Base-by-base conservation (phyloP, 2,329 filamentous ascomycete genomes). In the Penicillium hesseltinei region DNA sequence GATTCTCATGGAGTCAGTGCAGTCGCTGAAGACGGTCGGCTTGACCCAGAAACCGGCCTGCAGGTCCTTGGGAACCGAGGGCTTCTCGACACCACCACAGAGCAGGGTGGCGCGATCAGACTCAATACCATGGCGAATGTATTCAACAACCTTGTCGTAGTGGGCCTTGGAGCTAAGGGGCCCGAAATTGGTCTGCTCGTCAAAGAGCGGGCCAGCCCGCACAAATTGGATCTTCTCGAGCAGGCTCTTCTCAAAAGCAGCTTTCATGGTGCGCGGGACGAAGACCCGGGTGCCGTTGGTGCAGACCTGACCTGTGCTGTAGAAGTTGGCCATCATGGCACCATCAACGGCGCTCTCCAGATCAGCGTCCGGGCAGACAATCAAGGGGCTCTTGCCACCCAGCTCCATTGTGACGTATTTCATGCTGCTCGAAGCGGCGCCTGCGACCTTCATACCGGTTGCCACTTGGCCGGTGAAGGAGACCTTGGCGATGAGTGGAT, bases 311-410 rank as follows among this genome's bases (percentile, higher is more conserved):
- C 92, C 92, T 0, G 89, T 90, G 64, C 88, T 92, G 81, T 90
- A 96, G 78, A 96, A 96, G 75, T 96, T 96, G 66, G 91, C 92
- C 81, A 95, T 91, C 88, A 96, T 92, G 62, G 91, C 91, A 31
- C 90, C 89, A 68, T 96, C 88, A 35, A 91, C 92, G n/a, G 92
- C 92, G 67, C 85, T 84, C 45, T 90, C 87, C 21, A 93, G 74
- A 51, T 91, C 85, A 17, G 89, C 89, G 68, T 95, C 91, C 1
- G 90, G 89, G 1, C 96, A 84, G 46, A 96, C 81, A 50, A 96
- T 80, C 42, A 91, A 80, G 0, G 91, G 90, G 59, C 88, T 91
- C 78, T 96, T 96, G 49, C 92, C 92, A 54, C 92, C 92, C 0
- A 96, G 82, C 76, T 96, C 92, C 89, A 95, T 92, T 21, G 92